A percentile compares a stretch with the other conserved stretches of the same genome.
These are phyloP conservation scores for Musa acuminata DNA, from an alignment of 176 grass and related monocot species.

Conservation along the genomic window DNA sequence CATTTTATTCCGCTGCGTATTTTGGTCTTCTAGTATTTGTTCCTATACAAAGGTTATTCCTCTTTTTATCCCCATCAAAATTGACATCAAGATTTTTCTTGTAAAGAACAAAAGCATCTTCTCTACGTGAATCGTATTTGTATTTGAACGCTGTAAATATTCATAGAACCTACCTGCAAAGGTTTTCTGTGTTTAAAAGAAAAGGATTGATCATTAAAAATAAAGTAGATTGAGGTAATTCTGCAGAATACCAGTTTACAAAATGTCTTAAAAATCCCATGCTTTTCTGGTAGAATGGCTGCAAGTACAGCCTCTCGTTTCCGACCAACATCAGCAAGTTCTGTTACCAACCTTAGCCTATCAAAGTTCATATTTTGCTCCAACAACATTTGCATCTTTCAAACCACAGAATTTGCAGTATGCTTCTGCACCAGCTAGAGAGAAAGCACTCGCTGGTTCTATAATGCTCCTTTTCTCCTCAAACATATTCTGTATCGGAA, in stretches of 20 bases:
- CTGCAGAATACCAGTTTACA: slow-evolving; percentile 42
- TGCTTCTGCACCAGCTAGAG: slow-evolving; percentile 84
- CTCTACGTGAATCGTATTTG: slow-evolving; percentile 68
- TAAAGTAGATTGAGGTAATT: background rate
- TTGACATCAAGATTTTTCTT: slow-evolving; percentile 15
- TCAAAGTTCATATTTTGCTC: slow-evolving; percentile 81
- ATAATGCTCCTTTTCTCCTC: slow-evolving; percentile 96
- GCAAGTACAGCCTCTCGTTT: slow-evolving; percentile 49
- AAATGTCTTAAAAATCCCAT: slow-evolving; percentile 85
- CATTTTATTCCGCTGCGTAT: too few species aligned
- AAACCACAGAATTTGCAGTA: slow-evolving; percentile 86
- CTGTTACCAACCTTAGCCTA: slow-evolving; percentile 73
- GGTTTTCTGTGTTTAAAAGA: background rate
- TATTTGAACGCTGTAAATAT: slow-evolving; percentile 97
- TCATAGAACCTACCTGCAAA: slow-evolving; percentile 84
- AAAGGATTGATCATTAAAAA: background rate
- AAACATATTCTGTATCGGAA: slow-evolving; percentile 79
- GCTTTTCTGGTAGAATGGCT: slow-evolving; percentile 70
- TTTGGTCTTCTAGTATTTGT: too few species aligned
- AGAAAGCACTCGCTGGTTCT: slow-evolving; percentile 69
- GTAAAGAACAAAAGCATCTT: slow-evolving; percentile 85
- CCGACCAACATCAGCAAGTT: slow-evolving; percentile 55
- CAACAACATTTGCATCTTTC: slow-evolving; percentile 68
- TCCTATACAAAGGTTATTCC: too few species aligned
- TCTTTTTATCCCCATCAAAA: too few species aligned